Evolutionary conservation across 805 yeast genomes (phyloP).

Genomic region (Huiozyma sinensis): DNA sequence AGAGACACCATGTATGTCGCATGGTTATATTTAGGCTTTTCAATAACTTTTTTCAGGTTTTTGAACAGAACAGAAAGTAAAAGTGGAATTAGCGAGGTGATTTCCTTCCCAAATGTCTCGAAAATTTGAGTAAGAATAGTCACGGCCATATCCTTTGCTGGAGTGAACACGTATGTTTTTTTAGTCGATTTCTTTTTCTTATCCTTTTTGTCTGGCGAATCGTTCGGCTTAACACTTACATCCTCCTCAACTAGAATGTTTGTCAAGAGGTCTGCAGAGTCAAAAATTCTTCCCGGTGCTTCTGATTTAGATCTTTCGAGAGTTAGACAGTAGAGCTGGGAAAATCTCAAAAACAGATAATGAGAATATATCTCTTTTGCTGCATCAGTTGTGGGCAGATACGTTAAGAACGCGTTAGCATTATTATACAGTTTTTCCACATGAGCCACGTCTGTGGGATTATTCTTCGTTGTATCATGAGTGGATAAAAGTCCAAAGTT

Average conservation of each 20-base stretch:
- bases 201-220: constrained; percentile 6
- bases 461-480: neutral
- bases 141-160: constrained; percentile 23
- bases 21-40: constrained; percentile 25
- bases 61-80: constrained; percentile 23
- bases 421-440: constrained; percentile 6
- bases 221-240: constrained; percentile 1
- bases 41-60: constrained; percentile 26
- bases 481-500: constrained; percentile 6
- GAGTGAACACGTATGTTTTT: constrained; percentile 13
- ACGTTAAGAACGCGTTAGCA: constrained; percentile 7
- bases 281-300: constrained; percentile 19
- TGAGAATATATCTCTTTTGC: constrained; percentile 14
- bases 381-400: constrained; percentile 7
- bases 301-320: constrained; percentile 8
- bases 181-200: constrained; percentile 17
- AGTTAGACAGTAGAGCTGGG: constrained; percentile 14
- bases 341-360: constrained; percentile 11
- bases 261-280: constrained; percentile 18
- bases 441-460: neutral
- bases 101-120: constrained; percentile 25
- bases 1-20: constrained; percentile 21
- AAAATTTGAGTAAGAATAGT: constrained; percentile 23
- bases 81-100: constrained; percentile 28
- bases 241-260: constrained; percentile 24